Evolutionary conservation across 2,329 filamentous ascomycete genomes (phyloP).

Genomic region (Microcera coccophila): DNA sequence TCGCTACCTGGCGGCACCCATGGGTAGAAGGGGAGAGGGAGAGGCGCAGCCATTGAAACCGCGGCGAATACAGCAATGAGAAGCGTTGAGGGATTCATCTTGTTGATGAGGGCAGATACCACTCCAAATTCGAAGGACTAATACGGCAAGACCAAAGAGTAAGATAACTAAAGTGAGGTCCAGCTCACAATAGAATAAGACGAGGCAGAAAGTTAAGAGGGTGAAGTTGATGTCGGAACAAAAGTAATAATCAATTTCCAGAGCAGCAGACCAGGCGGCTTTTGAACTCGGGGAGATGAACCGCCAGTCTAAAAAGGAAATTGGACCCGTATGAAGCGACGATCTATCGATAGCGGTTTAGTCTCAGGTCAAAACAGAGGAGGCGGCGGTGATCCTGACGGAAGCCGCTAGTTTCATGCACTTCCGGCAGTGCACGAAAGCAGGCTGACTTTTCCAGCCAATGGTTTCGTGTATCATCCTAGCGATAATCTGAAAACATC

Average conservation of each 20-base stretch:
- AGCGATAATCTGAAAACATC: no score
- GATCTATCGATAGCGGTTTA: background rate
- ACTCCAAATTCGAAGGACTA: background rate
- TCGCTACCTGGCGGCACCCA: background rate
- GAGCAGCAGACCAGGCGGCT: background rate
- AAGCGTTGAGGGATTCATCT: background rate
- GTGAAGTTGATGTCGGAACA: background rate
- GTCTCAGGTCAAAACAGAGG: slow-evolving; percentile 1
- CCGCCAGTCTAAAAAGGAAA: background rate
- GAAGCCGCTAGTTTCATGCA: background rate
- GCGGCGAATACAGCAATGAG: background rate
- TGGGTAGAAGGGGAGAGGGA: background rate
- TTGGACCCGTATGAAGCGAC: no score
- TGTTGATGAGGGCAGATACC: background rate
- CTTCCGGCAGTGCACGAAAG: background rate
- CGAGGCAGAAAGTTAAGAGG: background rate
- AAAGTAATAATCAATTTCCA: background rate
- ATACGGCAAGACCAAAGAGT: background rate
- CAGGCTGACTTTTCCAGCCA: background rate
- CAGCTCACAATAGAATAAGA: background rate
- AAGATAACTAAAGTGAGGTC: background rate
- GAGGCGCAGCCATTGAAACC: background rate
- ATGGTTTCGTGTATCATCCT: no score
- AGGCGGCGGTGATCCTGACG: background rate
- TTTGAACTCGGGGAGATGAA: background rate